Conservation (phyloP, 108 stramenopile species). For the Pseudonitzschia multiseries region DNA sequence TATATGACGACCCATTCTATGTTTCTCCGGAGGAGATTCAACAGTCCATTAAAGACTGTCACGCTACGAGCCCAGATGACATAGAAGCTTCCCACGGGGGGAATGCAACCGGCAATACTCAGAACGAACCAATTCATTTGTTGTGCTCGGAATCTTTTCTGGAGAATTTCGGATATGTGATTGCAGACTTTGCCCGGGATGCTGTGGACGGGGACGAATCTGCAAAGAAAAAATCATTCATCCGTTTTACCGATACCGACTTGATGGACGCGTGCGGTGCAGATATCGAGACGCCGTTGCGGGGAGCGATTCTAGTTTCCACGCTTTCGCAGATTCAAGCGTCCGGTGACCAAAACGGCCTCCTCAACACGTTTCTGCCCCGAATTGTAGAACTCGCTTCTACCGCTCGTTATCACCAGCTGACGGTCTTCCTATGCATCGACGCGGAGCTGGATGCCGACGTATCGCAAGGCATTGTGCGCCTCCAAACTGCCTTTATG, state of each 20-base stretch:
- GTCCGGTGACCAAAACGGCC: background rate
- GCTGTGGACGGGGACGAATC: background rate
- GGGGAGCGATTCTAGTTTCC: slow-evolving; percentile 49
- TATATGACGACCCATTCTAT: slow-evolving; percentile 12
- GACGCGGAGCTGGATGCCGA: slow-evolving; percentile 38
- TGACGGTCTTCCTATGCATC: slow-evolving; percentile 54
- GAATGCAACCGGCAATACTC: background rate
- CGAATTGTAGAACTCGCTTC: slow-evolving; percentile 42
- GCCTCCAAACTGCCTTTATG: slow-evolving; percentile 58
- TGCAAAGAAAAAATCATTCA: background rate
- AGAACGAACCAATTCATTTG: slow-evolving; percentile 29
- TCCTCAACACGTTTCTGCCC: slow-evolving; percentile 14
- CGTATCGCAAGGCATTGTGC: slow-evolving; percentile 31
- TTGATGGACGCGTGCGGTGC: slow-evolving; percentile 54
- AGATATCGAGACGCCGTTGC: slow-evolving; percentile 57
- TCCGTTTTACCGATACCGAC: slow-evolving; percentile 48
- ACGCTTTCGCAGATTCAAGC: slow-evolving; percentile 32
- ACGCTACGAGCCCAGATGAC: background rate
- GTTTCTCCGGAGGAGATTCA: slow-evolving; percentile 8
- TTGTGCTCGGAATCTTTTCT: slow-evolving; percentile 72
- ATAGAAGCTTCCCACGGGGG: background rate
- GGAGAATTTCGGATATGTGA: slow-evolving; percentile 50
- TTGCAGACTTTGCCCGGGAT: slow-evolving; percentile 50
- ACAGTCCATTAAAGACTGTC: background rate
- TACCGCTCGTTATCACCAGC: slow-evolving; percentile 43